These are phyloP conservation scores for Trichopus zeylanicus DNA, from an alignment of 116 monocot species.

Conservation along the genomic window DNA sequence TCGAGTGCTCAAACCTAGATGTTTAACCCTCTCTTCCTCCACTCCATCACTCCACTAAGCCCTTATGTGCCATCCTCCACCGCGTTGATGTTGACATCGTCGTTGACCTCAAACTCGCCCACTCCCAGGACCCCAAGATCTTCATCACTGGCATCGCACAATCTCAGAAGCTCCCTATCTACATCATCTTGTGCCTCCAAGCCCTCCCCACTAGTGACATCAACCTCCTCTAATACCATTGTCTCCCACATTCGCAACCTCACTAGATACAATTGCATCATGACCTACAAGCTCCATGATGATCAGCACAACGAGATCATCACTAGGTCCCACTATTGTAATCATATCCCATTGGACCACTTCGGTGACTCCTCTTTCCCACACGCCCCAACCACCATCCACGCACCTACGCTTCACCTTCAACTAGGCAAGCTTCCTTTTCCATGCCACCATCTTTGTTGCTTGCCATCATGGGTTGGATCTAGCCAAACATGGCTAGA, in stretches of 20 bases:
- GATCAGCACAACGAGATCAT: constrained; percentile 90
- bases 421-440: too few species aligned
- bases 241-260: constrained; percentile 61
- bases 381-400: too few species aligned
- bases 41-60: constrained; percentile 49
- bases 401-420: too few species aligned
- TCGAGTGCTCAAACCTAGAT: too few species aligned
- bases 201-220: constrained; percentile 73
- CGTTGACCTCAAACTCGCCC: constrained; percentile 77
- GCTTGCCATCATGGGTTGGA: too few species aligned
- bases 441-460: too few species aligned
- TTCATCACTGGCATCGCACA: constrained; percentile 76
- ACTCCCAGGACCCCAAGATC: constrained; percentile 54
- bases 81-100: constrained; percentile 70
- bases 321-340: constrained; percentile 53
- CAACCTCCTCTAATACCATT: constrained; percentile 59
- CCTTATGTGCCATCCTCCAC: constrained; percentile 83
- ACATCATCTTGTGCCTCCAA: constrained; percentile 66
- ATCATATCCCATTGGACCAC: too few species aligned
- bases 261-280: constrained; percentile 80
- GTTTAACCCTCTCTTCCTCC: constrained; percentile 72
- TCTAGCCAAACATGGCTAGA: too few species aligned
- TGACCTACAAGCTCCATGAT: constrained; percentile 86
- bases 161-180: constrained; percentile 87
- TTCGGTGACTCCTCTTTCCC: too few species aligned